A percentile compares a stretch with the other conserved stretches of the same genome.
These are phyloP conservation scores for Tolypocladium cylindrosporum DNA, from an alignment of 2,329 filamentous ascomycete genomes.

Conservation along the genomic window DNA sequence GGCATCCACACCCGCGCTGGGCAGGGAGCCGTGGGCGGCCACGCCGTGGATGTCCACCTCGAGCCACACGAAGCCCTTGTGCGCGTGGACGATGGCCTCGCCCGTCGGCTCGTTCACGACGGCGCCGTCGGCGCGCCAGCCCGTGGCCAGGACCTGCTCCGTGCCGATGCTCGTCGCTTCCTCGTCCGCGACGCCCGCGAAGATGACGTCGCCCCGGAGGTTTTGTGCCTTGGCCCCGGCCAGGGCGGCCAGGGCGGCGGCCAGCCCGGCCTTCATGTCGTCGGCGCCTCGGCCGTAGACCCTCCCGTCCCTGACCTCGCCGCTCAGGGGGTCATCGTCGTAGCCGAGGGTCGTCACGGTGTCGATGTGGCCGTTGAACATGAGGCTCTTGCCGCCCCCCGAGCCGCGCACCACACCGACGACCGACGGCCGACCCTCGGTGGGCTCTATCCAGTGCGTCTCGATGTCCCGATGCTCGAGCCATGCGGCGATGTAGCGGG, in stretches of 20 bases:
- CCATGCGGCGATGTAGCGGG: conserved; percentile 37
- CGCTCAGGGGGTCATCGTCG: conserved; percentile 32
- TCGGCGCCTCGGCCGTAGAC: conserved; percentile 35
- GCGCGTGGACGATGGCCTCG: conserved; percentile 29
- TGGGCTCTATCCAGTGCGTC: conserved; percentile 35
- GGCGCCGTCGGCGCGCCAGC: conserved; percentile 43
- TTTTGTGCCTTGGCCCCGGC: conserved; percentile 25
- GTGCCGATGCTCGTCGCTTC: conserved; percentile 41
- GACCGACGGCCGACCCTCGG: conserved; percentile 36
- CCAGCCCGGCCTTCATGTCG: conserved; percentile 43
- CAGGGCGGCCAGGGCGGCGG: conserved; percentile 32
- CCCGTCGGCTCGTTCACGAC: conserved; percentile 38
- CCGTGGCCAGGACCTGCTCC: conserved; percentile 35
- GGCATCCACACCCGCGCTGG: conserved; percentile 36
- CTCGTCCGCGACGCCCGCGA: conserved; percentile 44
- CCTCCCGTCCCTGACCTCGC: conserved; percentile 25
- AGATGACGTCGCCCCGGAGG: conserved; percentile 37
- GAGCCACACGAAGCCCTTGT: conserved; percentile 41
- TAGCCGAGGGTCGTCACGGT: conserved; percentile 40
- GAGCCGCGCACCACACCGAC: conserved; percentile 35
- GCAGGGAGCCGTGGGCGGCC: conserved; percentile 32
- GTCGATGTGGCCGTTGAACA: conserved; percentile 44
- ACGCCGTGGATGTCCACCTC: conserved; percentile 30
- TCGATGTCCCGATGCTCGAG: conserved; percentile 40
- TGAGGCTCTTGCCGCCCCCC: conserved; percentile 35